phyloP scores from a whole-genome alignment of 768 basidiomycete species.

The Amanita polypyramis region DNA sequence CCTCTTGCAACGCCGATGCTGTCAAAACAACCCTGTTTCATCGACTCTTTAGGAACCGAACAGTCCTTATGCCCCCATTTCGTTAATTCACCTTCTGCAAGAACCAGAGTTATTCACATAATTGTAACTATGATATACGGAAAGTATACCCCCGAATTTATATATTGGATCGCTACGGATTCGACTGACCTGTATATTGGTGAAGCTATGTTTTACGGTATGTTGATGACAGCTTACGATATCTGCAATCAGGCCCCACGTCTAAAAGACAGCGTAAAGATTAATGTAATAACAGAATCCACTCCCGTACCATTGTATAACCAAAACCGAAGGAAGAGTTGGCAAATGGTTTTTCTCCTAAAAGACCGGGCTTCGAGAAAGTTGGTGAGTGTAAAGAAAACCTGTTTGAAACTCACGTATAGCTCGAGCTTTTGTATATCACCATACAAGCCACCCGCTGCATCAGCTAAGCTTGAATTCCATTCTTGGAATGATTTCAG shows the following conservation, averaged over 20 bases:
- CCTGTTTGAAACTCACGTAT: constrained; percentile 15
- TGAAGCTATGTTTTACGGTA: neutral
- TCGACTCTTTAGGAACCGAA: too few relatives aligned
- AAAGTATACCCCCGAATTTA: constrained; percentile 8
- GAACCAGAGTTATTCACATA: neutral
- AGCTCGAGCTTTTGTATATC: constrained; percentile 26
- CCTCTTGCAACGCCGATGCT: constrained; percentile 9
- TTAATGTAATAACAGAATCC: neutral
- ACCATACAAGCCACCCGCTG: constrained; percentile 19
- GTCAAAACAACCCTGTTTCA: too few relatives aligned
- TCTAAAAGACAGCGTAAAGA: constrained; percentile 6
- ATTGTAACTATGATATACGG: neutral
- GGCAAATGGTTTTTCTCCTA: constrained; percentile 9
- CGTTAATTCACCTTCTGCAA: constrained; percentile 7
- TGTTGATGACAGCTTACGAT: constrained; percentile 8
- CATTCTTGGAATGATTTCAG: constrained; percentile 21
- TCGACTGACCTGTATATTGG: constrained; percentile 11
- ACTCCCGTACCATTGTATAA: constrained; percentile 16
- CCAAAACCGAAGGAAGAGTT: constrained; percentile 14
- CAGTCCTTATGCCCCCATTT: constrained; percentile 17
- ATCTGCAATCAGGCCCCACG: constrained; percentile 14
- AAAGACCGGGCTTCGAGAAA: constrained; percentile 11
- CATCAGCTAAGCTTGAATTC: constrained; percentile 17
- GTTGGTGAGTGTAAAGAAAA: neutral
- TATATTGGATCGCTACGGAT: constrained; percentile 14